Percentiles rank a stretch among this genome's conserved stretches.
Evolutionary conservation across 805 yeast genomes (phyloP).

Genomic region (Blastobotrys peoriensis): DNA sequence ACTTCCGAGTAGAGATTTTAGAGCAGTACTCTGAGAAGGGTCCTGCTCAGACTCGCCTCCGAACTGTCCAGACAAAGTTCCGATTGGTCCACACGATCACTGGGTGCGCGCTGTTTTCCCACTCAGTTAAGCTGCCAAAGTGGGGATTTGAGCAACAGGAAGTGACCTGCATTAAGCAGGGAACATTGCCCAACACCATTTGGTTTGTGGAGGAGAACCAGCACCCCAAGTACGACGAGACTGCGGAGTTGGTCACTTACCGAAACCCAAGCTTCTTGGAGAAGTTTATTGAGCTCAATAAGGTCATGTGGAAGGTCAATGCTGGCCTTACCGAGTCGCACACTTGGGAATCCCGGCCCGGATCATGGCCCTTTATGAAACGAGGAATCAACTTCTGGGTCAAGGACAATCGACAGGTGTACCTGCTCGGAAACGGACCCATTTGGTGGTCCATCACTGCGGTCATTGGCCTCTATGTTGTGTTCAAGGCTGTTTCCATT

Average conservation of each 20-base stretch:
- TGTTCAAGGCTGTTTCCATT: slow-evolving; percentile 25
- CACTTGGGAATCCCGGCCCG: slow-evolving; percentile 48
- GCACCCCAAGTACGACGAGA: slow-evolving; percentile 43
- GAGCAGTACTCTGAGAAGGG: slow-evolving; percentile 33
- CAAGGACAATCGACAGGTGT: slow-evolving; percentile 41
- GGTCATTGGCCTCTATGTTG: slow-evolving; percentile 25
- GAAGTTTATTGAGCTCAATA: slow-evolving; percentile 52
- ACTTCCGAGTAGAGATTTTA: slow-evolving; percentile 56
- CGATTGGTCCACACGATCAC: slow-evolving; percentile 61
- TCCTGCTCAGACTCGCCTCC: slow-evolving; percentile 34
- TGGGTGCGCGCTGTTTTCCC: slow-evolving; percentile 68
- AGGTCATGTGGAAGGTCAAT: slow-evolving; percentile 48
- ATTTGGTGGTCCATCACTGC: slow-evolving; percentile 45
- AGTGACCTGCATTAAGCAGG: slow-evolving; percentile 75
- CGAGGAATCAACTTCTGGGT: slow-evolving; percentile 59
- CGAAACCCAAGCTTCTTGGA: slow-evolving; percentile 38
- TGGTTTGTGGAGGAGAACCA: slow-evolving; percentile 69
- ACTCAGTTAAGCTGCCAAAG: slow-evolving; percentile 64
- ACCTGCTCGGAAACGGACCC: slow-evolving; percentile 58
- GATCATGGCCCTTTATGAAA: slow-evolving; percentile 54
- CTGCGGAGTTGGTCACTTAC: slow-evolving; percentile 32
- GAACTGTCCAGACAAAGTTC: slow-evolving; percentile 64
- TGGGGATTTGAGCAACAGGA: slow-evolving; percentile 87
- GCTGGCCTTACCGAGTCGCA: slow-evolving; percentile 44
- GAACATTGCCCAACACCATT: slow-evolving; percentile 57